Evolutionary conservation across 2,329 filamentous ascomycete genomes (phyloP).

Genomic region (Clonostachys solani): DNA sequence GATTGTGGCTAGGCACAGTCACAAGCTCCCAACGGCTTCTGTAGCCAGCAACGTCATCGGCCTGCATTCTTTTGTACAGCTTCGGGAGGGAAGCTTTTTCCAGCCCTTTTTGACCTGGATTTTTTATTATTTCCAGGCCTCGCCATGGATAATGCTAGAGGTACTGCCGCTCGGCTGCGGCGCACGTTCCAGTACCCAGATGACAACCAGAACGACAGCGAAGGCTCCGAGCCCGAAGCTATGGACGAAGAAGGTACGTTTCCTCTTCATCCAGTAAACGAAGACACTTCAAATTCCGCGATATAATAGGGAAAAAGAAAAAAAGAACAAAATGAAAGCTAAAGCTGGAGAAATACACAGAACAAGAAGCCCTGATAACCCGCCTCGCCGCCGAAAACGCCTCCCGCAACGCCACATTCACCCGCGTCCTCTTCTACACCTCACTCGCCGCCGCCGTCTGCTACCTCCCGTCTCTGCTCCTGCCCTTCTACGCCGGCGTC

Average conservation of each 20-base stretch:
- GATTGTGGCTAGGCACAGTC: not conserved
- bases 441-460: constrained; percentile 51
- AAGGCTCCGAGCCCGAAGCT: constrained; percentile 50
- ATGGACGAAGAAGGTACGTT: constrained; percentile 70
- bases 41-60: not conserved
- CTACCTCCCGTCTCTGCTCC: constrained; percentile 35
- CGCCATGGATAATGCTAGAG: constrained; percentile 14
- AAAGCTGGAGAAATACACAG: constrained; percentile 24
- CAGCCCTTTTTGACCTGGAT: not conserved
- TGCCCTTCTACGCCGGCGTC: constrained; percentile 11
- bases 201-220: constrained; percentile 47
- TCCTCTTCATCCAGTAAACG: too few relatives aligned
- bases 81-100: not conserved
- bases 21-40: not conserved
- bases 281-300: not conserved
- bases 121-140: not conserved
- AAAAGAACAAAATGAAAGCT: not conserved
- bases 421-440: constrained; percentile 53
- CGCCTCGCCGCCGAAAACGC: constrained; percentile 51
- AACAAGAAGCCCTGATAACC: constrained; percentile 62
- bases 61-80: not conserved
- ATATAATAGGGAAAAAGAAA: not conserved
- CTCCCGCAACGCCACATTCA: constrained; percentile 53
- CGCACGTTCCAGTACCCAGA: constrained; percentile 73
- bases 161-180: constrained; percentile 57